phyloP scores from a whole-genome alignment of 2,329 filamentous ascomycete species.

The Botrytis deweyae region DNA sequence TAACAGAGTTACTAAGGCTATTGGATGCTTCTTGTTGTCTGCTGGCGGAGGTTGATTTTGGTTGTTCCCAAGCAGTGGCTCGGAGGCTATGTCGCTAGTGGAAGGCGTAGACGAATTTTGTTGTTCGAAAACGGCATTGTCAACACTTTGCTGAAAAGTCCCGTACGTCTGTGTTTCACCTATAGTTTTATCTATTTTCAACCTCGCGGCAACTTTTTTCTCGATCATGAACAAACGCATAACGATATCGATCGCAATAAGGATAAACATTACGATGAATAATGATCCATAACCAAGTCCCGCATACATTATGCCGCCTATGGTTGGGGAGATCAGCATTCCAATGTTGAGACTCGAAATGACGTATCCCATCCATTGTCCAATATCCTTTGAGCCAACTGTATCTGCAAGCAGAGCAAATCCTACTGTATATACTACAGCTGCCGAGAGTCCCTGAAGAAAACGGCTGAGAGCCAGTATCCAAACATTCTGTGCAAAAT shows the following conservation, averaged over 20 bases:
- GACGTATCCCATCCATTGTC: conserved; percentile 60
- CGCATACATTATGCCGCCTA: conserved; percentile 28
- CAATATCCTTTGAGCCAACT: conserved; percentile 57
- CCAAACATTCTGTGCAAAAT: conserved; percentile 43
- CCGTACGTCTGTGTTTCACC: background rate
- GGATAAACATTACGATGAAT: conserved; percentile 55
- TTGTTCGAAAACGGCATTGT: background rate
- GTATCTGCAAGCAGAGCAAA: conserved; percentile 69
- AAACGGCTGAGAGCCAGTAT: conserved; percentile 21
- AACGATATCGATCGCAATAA: conserved; percentile 53
- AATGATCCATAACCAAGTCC: conserved; percentile 57
- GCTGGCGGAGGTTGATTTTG: conserved; percentile 18
- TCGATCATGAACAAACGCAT: conserved; percentile 57
- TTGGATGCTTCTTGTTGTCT: background rate
- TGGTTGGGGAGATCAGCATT: conserved; percentile 50
- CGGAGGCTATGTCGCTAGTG: background rate
- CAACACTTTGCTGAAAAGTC: conserved; percentile 4
- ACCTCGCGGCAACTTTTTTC: conserved; percentile 52
- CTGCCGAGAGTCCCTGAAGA: conserved; percentile 49
- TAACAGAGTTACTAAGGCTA: conserved; percentile 42
- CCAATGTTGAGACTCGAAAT: conserved; percentile 59
- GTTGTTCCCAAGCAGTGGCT: conserved; percentile 24
- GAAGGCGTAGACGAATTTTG: background rate
- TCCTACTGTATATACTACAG: conserved; percentile 71
- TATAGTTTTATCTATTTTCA: conserved; percentile 28